Evolutionary conservation across 495 filamentous ascomycete species (phyloP), one percentile per base, ranked within the genome.

Genomic region (Podospora australis): DNA sequence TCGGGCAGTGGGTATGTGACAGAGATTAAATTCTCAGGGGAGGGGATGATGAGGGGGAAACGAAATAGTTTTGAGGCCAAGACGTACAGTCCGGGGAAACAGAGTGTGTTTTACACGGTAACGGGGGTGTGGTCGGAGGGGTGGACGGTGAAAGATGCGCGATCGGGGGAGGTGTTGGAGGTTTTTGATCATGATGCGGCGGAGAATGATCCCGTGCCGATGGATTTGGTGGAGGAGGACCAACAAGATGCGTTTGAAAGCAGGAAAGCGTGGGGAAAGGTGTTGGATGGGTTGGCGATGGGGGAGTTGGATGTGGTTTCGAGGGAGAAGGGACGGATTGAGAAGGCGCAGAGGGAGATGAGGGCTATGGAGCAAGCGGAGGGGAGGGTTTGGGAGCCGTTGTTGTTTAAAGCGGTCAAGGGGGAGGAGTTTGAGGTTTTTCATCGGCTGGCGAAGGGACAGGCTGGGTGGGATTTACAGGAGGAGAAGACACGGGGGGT

Each of bases 341-440:
- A 70, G 58, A 55, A 69, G 54, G 65, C 63, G 14, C 68, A 70
- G 58, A 50, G 84, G 14, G 75, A 78, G 19, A 71, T 82, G 74
- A 81, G 86, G 64, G 71, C 73, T 25, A 76, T 72, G 46, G 80
- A 84, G 60, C 73, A 74, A 42, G 25, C 78, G 39, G 75, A 78
- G 59, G 75, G 71, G 43, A 29, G 70, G 43, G 75, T 80, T 59
- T 77, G 75, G 59, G 79, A 86, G 55, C 71, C 83, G 20, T 77
- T 87, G 42, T 56, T 73, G 47, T 73, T 73, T 40, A 40, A 47
- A 46, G 50, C 36, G 2, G 13, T 36, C 3, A 36, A 20, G 2
- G 50, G 36, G 1, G 57, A 63, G 16, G 58, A 67, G 19, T 52
- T 62, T 24, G 39, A 39, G 2, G 54, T 59, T 2, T 65, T 63